Evolutionary conservation across 2,329 filamentous ascomycete species (phyloP).

Genomic region (Alternaria arborescens): DNA sequence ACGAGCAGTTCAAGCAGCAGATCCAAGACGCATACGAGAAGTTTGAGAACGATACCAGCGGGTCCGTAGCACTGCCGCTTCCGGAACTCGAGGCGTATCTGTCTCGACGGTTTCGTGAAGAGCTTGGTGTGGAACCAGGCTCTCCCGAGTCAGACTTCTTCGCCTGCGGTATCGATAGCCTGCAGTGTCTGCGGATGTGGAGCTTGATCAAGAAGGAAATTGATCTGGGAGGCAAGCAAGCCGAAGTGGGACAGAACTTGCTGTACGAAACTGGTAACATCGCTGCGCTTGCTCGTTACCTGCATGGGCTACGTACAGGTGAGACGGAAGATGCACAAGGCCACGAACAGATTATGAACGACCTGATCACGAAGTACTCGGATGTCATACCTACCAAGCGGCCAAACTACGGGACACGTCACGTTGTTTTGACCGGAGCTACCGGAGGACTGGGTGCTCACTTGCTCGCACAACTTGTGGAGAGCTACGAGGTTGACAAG

Average conservation of each 20-base stretch:
- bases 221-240: slow-evolving; percentile 55
- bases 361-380: slow-evolving; percentile 58
- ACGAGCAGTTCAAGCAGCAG: slow-evolving; percentile 57
- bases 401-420: neutral
- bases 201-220: slow-evolving; percentile 61
- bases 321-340: slow-evolving; percentile 43
- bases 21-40: slow-evolving; percentile 58
- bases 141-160: slow-evolving; percentile 65
- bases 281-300: slow-evolving; percentile 55
- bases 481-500: slow-evolving; percentile 38
- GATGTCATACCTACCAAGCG: slow-evolving; percentile 19
- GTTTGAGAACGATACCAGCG: slow-evolving; percentile 29
- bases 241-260: slow-evolving; percentile 62
- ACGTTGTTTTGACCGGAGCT: slow-evolving; percentile 64
- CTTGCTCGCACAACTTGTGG: slow-evolving; percentile 55
- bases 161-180: slow-evolving; percentile 64
- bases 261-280: slow-evolving; percentile 67
- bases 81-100: slow-evolving; percentile 46
- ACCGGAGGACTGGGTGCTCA: slow-evolving; percentile 73
- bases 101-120: slow-evolving; percentile 27
- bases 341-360: slow-evolving; percentile 56
- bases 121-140: slow-evolving; percentile 30
- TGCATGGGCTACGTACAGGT: slow-evolving; percentile 56
- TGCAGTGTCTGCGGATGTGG: slow-evolving; percentile 67
- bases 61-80: slow-evolving; percentile 35